Evolutionary conservation across 2,329 filamentous ascomycete species (phyloP).

Genomic region (Waltergamsia citrina): DNA sequence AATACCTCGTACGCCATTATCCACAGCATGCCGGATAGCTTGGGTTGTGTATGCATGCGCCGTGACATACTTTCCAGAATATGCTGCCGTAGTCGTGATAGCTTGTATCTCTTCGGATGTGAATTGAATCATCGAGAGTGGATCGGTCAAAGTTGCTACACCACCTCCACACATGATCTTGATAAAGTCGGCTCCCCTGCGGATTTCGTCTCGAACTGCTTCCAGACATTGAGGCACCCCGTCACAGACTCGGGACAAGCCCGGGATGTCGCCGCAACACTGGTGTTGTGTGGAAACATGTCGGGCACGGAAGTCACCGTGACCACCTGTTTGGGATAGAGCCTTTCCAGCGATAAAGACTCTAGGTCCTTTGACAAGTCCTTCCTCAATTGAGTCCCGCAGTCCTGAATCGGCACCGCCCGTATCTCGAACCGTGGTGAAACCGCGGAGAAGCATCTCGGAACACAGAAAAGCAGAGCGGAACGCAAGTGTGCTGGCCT

Average conservation of each 20-base stretch:
- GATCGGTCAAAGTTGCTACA: slow-evolving; percentile 45
- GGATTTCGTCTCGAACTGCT: slow-evolving; percentile 41
- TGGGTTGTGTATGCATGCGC: slow-evolving; percentile 47
- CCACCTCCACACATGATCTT: slow-evolving; percentile 53
- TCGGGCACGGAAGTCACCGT: slow-evolving; percentile 35
- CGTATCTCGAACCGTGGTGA: slow-evolving; percentile 48
- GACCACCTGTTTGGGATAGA: slow-evolving; percentile 46
- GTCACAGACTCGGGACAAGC: slow-evolving; percentile 36
- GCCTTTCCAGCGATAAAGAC: slow-evolving; percentile 45
- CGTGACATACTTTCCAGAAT: slow-evolving; percentile 42
- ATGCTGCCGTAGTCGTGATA: slow-evolving; percentile 37
- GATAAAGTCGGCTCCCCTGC: slow-evolving; percentile 48
- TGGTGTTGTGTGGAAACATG: slow-evolving; percentile 23
- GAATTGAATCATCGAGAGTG: slow-evolving; percentile 44
- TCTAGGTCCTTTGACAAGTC: slow-evolving; percentile 42
- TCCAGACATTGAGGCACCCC: slow-evolving; percentile 45
- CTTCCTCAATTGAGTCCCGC: slow-evolving; percentile 46
- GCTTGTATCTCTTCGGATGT: slow-evolving; percentile 45
- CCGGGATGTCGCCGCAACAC: slow-evolving; percentile 25
- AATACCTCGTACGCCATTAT: slow-evolving; percentile 45
- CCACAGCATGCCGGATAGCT: slow-evolving; percentile 43
- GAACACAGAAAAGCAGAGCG: slow-evolving; percentile 35
- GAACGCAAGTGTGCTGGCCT: slow-evolving; percentile 19
- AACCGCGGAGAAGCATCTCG: slow-evolving; percentile 44
- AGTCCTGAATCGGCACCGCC: slow-evolving; percentile 46